Conservation (phyloP, 2,329 filamentous ascomycete genomes). For the Amphichorda felina region DNA sequence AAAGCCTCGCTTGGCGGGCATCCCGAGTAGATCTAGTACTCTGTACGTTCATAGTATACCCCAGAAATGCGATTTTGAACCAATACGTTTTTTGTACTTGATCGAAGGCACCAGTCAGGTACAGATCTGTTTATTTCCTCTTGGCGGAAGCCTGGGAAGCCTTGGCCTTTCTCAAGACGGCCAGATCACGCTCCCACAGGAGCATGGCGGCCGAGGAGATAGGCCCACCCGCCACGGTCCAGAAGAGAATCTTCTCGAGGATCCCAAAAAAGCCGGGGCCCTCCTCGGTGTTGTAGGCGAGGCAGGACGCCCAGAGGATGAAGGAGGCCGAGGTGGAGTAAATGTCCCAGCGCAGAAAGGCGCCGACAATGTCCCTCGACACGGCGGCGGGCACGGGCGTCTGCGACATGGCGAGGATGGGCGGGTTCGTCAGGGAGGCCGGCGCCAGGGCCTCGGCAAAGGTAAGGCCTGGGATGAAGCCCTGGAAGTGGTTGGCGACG, state of each 20-base stretch:
- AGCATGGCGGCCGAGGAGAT: slow-evolving; percentile 3
- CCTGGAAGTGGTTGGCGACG: background rate
- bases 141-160: too few relatives aligned
- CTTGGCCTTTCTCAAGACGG: background rate
- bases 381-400: slow-evolving; percentile 1
- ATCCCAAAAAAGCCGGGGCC: background rate
- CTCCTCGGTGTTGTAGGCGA: background rate
- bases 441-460: slow-evolving; percentile 1
- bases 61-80: too few relatives aligned
- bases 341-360: slow-evolving; percentile 5
- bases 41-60: too few relatives aligned
- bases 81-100: too few relatives aligned
- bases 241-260: slow-evolving; percentile 1
- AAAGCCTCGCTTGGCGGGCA: too few relatives aligned
- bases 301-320: slow-evolving; percentile 3
- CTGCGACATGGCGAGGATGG: slow-evolving; percentile 1
- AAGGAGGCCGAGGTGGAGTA: slow-evolving; percentile 4
- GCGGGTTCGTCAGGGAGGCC: slow-evolving; percentile 3
- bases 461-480: background rate
- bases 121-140: too few relatives aligned
- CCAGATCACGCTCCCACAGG: slow-evolving; percentile 5
- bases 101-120: too few relatives aligned
- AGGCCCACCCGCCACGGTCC: slow-evolving; percentile 2
- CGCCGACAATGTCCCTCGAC: slow-evolving; percentile 4
- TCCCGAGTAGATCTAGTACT: too few relatives aligned